These are phyloP conservation scores for Chamaecyparis obtusa DNA, from an alignment of 75 land plant species.

Conservation along the genomic window DNA sequence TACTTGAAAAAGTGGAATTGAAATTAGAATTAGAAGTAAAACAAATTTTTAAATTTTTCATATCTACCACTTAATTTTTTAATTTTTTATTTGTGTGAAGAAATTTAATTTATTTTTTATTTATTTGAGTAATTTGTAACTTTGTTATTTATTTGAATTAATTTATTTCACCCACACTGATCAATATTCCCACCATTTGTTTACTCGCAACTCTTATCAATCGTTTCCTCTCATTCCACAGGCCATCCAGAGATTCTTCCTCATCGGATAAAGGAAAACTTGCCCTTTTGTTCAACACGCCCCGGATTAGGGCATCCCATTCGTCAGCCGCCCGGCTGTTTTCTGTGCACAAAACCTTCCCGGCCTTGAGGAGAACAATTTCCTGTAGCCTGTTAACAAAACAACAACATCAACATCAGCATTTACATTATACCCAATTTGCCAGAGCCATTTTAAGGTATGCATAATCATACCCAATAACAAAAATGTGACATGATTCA, in stretches of 20 bases:
- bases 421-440: too few relatives aligned
- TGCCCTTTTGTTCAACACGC: constrained; percentile 34
- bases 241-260: not conserved
- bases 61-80: too few relatives aligned
- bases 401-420: not conserved
- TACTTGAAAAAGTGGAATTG: too few relatives aligned
- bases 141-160: too few relatives aligned
- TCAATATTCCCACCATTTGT: constrained; percentile 92
- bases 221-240: constrained; percentile 18
- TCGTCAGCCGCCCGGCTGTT: constrained; percentile 55
- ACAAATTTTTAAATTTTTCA: too few relatives aligned
- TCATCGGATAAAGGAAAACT: constrained; percentile 2
- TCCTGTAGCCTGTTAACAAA: constrained; percentile 66
- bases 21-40: too few relatives aligned
- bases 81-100: too few relatives aligned
- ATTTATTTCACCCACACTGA: constrained; percentile 79
- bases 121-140: too few relatives aligned
- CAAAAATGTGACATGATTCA: constrained; percentile 42
- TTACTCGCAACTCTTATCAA: constrained; percentile 65
- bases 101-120: too few relatives aligned
- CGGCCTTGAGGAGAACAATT: constrained; percentile 81
- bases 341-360: constrained; percentile 75
- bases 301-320: constrained; percentile 66
- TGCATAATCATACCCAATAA: constrained; percentile 48
- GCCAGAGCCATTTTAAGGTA: too few relatives aligned